Percentiles rank a stretch among this genome's conserved stretches.
Evolutionary conservation across 768 basidiomycete species (phyloP).

Genomic region (Mycena galericulata): DNA sequence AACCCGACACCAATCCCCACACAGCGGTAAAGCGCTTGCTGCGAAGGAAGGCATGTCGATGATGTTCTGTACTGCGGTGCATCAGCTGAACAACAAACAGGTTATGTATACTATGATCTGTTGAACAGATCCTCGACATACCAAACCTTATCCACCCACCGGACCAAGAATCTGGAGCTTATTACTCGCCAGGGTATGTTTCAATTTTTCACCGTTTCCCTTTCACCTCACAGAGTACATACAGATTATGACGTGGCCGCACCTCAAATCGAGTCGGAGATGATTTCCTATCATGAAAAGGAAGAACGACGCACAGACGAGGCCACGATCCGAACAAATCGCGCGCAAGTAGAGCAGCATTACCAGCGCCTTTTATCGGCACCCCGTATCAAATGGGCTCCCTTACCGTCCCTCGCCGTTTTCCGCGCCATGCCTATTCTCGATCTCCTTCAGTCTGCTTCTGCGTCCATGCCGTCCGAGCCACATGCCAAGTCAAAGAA

Average conservation of each 20-base stretch:
- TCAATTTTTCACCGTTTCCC: neutral
- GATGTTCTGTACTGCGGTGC: neutral
- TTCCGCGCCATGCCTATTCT: slow-evolving; percentile 34
- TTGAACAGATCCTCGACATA: slow-evolving; percentile 51
- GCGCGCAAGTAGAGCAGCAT: slow-evolving; percentile 27
- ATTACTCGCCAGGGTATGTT: slow-evolving; percentile 52
- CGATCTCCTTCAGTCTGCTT: slow-evolving; percentile 36
- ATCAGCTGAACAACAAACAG: neutral
- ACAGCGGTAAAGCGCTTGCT: slow-evolving; percentile 33
- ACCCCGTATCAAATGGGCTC: neutral
- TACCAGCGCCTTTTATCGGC: slow-evolving; percentile 25
- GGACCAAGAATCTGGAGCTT: slow-evolving; percentile 53
- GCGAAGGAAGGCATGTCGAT: slow-evolving; percentile 20
- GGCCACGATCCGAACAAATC: slow-evolving; percentile 15
- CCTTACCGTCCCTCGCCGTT: slow-evolving; percentile 22
- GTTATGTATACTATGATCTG: slow-evolving; percentile 57
- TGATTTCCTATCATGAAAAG: slow-evolving; percentile 18
- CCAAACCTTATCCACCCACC: slow-evolving; percentile 50
- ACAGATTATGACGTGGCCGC: slow-evolving; percentile 46
- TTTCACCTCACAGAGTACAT: neutral
- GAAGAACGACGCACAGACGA: slow-evolving; percentile 10
- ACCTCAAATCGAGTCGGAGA: slow-evolving; percentile 26
- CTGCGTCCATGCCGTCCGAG: slow-evolving; percentile 41
- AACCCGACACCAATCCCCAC: neutral
- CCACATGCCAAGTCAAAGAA: slow-evolving; percentile 35